Percentiles rank a stretch among this genome's conserved stretches.
Evolutionary conservation across 345 rosid genomes (phyloP).

Genomic region (Hirschfeldia incana): DNA sequence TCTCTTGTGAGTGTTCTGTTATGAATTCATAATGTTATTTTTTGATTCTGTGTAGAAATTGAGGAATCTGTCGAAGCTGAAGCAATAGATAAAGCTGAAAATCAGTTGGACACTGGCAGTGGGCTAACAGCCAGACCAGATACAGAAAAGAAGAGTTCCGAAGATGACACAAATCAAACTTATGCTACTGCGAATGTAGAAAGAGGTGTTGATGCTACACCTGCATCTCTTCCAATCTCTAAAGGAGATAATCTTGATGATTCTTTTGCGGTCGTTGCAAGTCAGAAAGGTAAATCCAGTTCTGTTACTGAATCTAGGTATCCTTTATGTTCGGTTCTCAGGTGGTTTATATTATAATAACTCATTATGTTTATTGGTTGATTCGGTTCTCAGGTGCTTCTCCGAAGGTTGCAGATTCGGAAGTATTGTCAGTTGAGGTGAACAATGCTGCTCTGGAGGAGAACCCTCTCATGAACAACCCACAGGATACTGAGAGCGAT

Average conservation of each 20-base stretch:
- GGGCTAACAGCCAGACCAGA: neutral
- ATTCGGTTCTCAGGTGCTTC: no score
- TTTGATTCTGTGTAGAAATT: conserved; percentile 4
- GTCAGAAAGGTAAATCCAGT: no score
- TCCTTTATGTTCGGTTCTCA: no score
- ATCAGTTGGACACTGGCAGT: neutral
- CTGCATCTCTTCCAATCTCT: no score
- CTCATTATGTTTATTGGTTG: neutral
- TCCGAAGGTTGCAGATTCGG: conserved; percentile 29
- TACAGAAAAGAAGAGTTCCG: neutral
- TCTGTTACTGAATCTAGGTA: no score
- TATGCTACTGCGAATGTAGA: neutral
- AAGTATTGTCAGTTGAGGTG: conserved; percentile 32
- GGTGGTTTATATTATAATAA: no score
- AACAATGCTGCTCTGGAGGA: conserved; percentile 29
- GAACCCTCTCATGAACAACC: conserved; percentile 15
- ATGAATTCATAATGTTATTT: neutral
- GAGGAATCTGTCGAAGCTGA: neutral
- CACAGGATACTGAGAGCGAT: conserved; percentile 14
- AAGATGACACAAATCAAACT: neutral
- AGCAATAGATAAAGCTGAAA: neutral
- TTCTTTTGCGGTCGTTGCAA: no score
- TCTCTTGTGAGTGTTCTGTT: no score
- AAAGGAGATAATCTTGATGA: no score
- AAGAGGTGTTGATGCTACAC: neutral